Percentiles rank a stretch among this genome's conserved stretches.
Evolutionary conservation across 352 stramenopile genomes (phyloP).

Genomic region (Globisporangium perplexum): DNA sequence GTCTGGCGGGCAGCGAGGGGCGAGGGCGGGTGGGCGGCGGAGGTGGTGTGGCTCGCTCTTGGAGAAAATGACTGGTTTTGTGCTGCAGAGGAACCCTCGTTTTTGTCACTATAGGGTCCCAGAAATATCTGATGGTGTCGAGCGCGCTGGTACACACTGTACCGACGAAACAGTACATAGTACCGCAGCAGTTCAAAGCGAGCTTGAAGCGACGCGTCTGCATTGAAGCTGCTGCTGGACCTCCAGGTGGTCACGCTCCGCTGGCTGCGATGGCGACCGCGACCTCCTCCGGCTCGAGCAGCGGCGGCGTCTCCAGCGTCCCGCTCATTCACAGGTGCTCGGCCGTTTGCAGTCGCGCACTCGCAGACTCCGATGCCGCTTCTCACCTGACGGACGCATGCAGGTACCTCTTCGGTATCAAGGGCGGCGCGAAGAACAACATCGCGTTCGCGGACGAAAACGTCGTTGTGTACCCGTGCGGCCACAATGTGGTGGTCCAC

Average conservation of each 20-base stretch:
- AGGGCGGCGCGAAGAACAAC: constrained; percentile 75
- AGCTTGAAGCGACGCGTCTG: background rate
- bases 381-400: too few relatives aligned
- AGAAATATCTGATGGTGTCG: constrained; percentile 35
- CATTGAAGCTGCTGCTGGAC: too few relatives aligned
- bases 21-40: constrained; percentile 1
- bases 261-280: background rate
- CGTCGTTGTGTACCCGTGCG: constrained; percentile 81
- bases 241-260: too few relatives aligned
- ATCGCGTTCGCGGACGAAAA: constrained; percentile 85
- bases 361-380: too few relatives aligned
- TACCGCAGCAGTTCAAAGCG: background rate
- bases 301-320: constrained; percentile 19
- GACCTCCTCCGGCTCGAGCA: constrained; percentile 5
- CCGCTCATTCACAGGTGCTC: constrained; percentile 37
- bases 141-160: background rate
- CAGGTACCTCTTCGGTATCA: constrained; percentile 84
- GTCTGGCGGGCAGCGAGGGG: constrained; percentile 12
- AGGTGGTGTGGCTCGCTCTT: constrained; percentile 1
- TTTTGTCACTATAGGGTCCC: background rate
- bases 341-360: background rate
- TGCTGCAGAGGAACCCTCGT: background rate
- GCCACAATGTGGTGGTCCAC: constrained; percentile 85
- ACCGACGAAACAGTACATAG: background rate
- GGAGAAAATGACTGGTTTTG: background rate